These are phyloP conservation scores for Hanseniaspora taiwanica DNA, from an alignment of 805 yeast genomes.

Conservation along the genomic window DNA sequence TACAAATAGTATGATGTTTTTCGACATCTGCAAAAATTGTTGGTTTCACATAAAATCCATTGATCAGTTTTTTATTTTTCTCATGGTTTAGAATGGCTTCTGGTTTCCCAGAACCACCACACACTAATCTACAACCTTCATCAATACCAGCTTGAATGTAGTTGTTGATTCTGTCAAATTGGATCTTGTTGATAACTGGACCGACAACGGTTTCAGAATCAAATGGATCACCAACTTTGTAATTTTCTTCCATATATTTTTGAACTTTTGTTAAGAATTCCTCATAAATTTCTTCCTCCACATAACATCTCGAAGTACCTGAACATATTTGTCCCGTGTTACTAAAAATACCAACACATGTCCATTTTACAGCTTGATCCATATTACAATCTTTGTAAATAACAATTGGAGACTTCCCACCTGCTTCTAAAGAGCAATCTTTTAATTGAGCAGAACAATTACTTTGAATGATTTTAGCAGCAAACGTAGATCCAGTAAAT, in stretches of 20 bases:
- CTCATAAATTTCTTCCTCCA: slow-evolving; percentile 43
- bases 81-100: slow-evolving; percentile 20
- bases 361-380: slow-evolving; percentile 56
- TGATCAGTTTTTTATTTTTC: slow-evolving; percentile 12
- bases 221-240: slow-evolving; percentile 45
- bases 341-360: slow-evolving; percentile 48
- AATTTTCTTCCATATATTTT: slow-evolving; percentile 32
- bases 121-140: slow-evolving; percentile 35
- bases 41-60: slow-evolving; percentile 62
- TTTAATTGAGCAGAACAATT: slow-evolving; percentile 49
- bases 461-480: slow-evolving; percentile 52
- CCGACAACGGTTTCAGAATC: slow-evolving; percentile 37
- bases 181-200: slow-evolving; percentile 46
- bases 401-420: slow-evolving; percentile 58
- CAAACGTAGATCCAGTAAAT: slow-evolving; percentile 53
- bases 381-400: slow-evolving; percentile 52
- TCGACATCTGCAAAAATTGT: slow-evolving; percentile 63
- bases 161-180: slow-evolving; percentile 36
- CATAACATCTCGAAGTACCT: slow-evolving; percentile 48
- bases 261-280: slow-evolving; percentile 34
- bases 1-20: slow-evolving; percentile 49
- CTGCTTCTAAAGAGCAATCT: slow-evolving; percentile 56
- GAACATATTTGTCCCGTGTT: slow-evolving; percentile 62
- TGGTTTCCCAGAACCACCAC: slow-evolving; percentile 27
- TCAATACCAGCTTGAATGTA: slow-evolving; percentile 33